Conservation (phyloP, 495 filamentous ascomycete genomes). For the Penicillium roqueforti region DNA sequence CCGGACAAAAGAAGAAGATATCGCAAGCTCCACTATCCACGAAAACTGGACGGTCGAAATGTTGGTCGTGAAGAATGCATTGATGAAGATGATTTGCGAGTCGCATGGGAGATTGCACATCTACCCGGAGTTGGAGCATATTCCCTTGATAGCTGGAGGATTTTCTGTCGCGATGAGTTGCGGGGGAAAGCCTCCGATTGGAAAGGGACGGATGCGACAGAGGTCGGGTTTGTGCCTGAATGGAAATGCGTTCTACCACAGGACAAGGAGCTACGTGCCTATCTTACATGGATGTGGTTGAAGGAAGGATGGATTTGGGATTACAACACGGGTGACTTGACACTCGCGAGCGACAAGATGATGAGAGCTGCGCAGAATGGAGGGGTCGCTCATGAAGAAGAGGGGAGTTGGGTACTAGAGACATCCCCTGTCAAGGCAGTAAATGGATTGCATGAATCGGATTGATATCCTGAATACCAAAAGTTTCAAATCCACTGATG, state of each 20-base stretch:
- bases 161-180: conserved; percentile 82
- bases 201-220: conserved; percentile 44
- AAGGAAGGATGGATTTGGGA: conserved; percentile 84
- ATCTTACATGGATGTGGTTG: conserved; percentile 86
- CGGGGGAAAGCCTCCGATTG: conserved; percentile 58
- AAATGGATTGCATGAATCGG: conserved; percentile 27
- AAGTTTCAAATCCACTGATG: not conserved
- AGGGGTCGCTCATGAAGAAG: conserved; percentile 58
- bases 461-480: not conserved
- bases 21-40: conserved; percentile 66
- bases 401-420: conserved; percentile 45
- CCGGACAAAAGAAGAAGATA: conserved; percentile 58
- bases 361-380: conserved; percentile 56
- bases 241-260: conserved; percentile 82
- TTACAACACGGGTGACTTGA: conserved; percentile 60
- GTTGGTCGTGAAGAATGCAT: conserved; percentile 49
- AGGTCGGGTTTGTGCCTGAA: conserved; percentile 49
- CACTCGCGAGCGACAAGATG: conserved; percentile 50
- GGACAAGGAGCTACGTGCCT: conserved; percentile 88
- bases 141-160: conserved; percentile 87
- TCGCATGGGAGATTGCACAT: conserved; percentile 83
- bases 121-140: conserved; percentile 80
- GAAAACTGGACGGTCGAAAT: conserved; percentile 48
- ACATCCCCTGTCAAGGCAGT: conserved; percentile 33
- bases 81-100: conserved; percentile 38